These are phyloP conservation scores for Russula abietina DNA, from an alignment of 768 basidiomycete genomes.

Conservation along the genomic window DNA sequence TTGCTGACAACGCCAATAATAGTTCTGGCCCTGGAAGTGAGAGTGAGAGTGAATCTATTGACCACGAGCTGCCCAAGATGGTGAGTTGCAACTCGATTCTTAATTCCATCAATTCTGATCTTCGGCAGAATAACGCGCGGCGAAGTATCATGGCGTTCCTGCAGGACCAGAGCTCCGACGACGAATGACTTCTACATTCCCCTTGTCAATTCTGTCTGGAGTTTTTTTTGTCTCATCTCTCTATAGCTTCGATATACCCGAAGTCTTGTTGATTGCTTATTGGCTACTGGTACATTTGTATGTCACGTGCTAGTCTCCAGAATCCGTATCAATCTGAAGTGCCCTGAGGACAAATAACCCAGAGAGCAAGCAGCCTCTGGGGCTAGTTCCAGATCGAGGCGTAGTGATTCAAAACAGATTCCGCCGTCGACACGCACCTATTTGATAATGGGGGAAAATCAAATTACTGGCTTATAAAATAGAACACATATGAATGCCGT, in stretches of 20 bases:
- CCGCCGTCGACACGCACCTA: neutral
- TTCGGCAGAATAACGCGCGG: slow-evolving; percentile 40
- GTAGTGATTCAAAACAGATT: neutral
- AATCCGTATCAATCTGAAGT: too few relatives aligned
- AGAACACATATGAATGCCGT: neutral
- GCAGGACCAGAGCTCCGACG: slow-evolving; percentile 58
- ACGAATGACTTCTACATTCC: slow-evolving; percentile 36
- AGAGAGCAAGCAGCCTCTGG: neutral
- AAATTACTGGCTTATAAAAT: neutral
- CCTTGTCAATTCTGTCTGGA: neutral
- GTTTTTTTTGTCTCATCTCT: neutral
- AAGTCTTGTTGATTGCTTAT: neutral
- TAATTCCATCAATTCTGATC: neutral
- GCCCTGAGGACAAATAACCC: neutral
- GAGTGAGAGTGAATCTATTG: slow-evolving; percentile 18
- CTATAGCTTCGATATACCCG: neutral
- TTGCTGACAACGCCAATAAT: slow-evolving; percentile 32
- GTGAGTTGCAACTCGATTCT: neutral
- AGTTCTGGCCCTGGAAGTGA: slow-evolving; percentile 33
- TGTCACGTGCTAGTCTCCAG: neutral
- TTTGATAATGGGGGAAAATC: neutral
- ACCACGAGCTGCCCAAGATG: slow-evolving; percentile 1
- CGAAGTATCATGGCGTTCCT: slow-evolving; percentile 68
- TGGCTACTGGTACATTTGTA: neutral
- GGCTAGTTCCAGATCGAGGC: too few relatives aligned